Evolutionary conservation across 1,284 basidiomycete genomes (phyloP).

Genomic region (Amylostereum chailletii): DNA sequence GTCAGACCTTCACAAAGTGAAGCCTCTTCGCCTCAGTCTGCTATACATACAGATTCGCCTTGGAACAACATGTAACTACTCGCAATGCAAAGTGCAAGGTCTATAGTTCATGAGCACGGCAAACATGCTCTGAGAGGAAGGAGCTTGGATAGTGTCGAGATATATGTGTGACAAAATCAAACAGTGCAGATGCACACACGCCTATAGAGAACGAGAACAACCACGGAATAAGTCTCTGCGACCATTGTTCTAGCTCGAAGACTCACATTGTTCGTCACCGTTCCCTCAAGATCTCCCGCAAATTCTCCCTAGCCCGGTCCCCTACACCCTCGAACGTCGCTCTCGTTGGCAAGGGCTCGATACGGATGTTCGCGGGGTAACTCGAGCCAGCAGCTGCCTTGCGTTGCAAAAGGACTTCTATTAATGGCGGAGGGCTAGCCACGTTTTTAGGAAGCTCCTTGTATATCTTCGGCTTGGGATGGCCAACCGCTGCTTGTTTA

Average conservation of each 20-base stretch:
- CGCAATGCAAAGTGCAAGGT: too few relatives aligned
- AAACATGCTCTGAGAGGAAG: too few relatives aligned
- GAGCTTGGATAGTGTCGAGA: too few relatives aligned
- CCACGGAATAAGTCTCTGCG: conserved; percentile 5
- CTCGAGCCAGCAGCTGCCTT: conserved; percentile 25
- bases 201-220: too few relatives aligned
- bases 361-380: conserved; percentile 36
- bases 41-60: too few relatives aligned
- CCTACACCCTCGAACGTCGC: conserved; percentile 27
- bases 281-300: conserved; percentile 32
- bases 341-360: conserved; percentile 30
- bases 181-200: too few relatives aligned
- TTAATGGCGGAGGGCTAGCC: conserved; percentile 21
- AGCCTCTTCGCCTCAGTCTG: too few relatives aligned
- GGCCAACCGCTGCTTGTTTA: conserved; percentile 19
- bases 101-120: too few relatives aligned
- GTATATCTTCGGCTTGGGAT: conserved; percentile 16
- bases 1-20: too few relatives aligned
- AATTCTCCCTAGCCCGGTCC: conserved; percentile 22
- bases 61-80: too few relatives aligned
- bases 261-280: conserved; percentile 13
- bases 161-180: too few relatives aligned
- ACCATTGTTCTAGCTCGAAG: conserved; percentile 1
- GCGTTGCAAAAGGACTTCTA: conserved; percentile 31
- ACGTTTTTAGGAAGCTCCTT: conserved; percentile 12